Evolutionary conservation across 257 asterid species (phyloP), one percentile per base, ranked within the genome.

Genomic region (Rehmannia glutinosa): DNA sequence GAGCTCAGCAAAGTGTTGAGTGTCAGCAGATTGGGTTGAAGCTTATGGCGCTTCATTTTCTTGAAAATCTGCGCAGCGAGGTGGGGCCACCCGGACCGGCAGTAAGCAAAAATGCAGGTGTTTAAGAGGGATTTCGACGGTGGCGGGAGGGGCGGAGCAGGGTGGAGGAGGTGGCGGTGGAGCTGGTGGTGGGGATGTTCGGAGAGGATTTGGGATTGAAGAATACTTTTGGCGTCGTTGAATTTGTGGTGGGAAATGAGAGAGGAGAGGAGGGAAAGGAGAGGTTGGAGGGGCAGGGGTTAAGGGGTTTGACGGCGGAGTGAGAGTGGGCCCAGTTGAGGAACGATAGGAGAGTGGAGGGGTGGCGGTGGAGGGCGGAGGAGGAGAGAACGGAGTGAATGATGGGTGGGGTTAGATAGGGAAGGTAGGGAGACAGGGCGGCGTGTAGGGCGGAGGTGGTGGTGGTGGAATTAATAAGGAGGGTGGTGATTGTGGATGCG

Each of bases 121-220:
- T 87, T 75, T 1, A 89, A 41, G 3, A 91, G 84, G 41, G 80
- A 79, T 10, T 66, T 73, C 6, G 84, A 64, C 2, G 98, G 98
- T 1, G 76, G 79, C 10, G 92, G 89, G 13, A 73, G 83, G 5
- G 80, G 65, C 6, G 70, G 77, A 3, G 79, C 27, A 2, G 95
- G 96, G 76, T 75, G 85, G 73, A 92, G 92, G 65, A 92, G 94
- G 76, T 85, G 82, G 51, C 78, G 83, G 77, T 89, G 98, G 68
- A 89, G 95, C 20, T 43, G 77, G 75, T 87, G 96, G 33, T 68
- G 66, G 10, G 96, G 97, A 61, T 85, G 91, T 49, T 92, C 95
- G 50, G 89, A 66, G 52, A 62, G 30, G 46, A 92, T 89, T 56
- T 83, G 89, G 23, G 77, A 55, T 0, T 73, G 83, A 33, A 92